These are phyloP conservation scores for Penicillium occitanis DNA, from an alignment of 2,329 filamentous ascomycete genomes.

Conservation along the genomic window DNA sequence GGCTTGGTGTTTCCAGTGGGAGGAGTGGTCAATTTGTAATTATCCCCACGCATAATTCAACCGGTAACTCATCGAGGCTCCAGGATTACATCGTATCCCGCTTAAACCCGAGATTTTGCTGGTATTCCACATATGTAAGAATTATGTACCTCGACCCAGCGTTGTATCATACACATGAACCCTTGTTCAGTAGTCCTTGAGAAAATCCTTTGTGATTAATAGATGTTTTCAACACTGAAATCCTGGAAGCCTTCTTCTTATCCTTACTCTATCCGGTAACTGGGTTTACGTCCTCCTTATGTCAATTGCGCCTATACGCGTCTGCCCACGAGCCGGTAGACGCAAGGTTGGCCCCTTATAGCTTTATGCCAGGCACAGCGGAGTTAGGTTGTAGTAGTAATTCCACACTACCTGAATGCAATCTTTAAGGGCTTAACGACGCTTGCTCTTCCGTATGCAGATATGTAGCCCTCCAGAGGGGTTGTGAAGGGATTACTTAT, in stretches of 20 bases:
- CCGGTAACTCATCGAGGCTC: too few species aligned
- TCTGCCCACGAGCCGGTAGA: slow-evolving; percentile 4
- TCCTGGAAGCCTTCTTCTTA: background rate
- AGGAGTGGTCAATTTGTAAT: background rate
- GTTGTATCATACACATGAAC: background rate
- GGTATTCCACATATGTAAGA: background rate
- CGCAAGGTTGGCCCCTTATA: slow-evolving; percentile 13
- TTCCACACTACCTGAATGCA: background rate
- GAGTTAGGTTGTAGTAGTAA: background rate
- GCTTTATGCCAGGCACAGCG: background rate
- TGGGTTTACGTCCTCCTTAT: background rate
- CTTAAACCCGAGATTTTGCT: background rate
- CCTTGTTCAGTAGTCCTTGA: background rate
- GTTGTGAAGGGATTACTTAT: background rate
- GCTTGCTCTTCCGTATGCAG: slow-evolving; percentile 1
- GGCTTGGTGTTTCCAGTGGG: background rate
- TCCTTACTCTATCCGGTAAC: background rate
- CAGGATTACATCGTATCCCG: background rate
- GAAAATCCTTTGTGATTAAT: background rate
- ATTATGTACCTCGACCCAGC: background rate
- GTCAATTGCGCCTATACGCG: background rate
- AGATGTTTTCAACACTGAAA: background rate
- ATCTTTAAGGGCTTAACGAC: background rate
- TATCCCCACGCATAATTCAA: too few species aligned
- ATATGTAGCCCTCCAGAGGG: background rate